Evolutionary conservation across 2,329 filamentous ascomycete species (phyloP), one percentile per base, ranked within the genome.

Genomic region (Chaetomiaceae sp.): DNA sequence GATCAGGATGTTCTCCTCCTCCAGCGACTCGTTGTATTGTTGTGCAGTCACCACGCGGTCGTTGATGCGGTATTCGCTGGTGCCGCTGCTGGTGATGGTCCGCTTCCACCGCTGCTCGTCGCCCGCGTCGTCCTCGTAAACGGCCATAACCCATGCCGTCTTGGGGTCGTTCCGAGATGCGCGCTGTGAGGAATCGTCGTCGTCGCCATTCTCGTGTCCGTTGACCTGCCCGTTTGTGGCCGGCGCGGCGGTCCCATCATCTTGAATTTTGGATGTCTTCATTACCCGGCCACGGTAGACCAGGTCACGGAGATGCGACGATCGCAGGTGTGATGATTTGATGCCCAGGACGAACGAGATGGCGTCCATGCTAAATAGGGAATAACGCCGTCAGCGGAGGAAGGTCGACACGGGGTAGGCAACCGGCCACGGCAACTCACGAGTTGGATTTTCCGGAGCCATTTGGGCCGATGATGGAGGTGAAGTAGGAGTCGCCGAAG

Each of bases 381-480:
- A 19, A 55, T 68, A 46, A 65, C 62, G 5, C 30, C 30, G 30
- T 57, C 41, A 51, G 53, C 21, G 5, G 23, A 20, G 17, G 40
- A 5, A n/a, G n/a, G n/a, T n/a, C 37, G 40, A 14, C 34, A 57
- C 40, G 20, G 1, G 58, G 49, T 25, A 21, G 42, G 9, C 5
- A 20, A 51, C 44, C 23, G 21, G 30, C 14, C 17, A 40, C 30
- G 17, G 30, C 20, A 39, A 58, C 84, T 67, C 72, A 92, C 88
- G 91, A 96, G 69, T 99, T 99, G 17, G 93, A 99, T 71, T 99
- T 99, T 58, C 93, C 93, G 31, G 93, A 97, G 75, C 93, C 93
- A 91, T 99, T 99, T 67, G 93, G 93, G 5, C 95, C 93, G 65
- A 99, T 97, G 65, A 99, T 96, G 37, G 93, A 99, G 44, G 93